phyloP scores from a whole-genome alignment of 192 early-diverging fungal species.

The Coemansia reversa region DNA sequence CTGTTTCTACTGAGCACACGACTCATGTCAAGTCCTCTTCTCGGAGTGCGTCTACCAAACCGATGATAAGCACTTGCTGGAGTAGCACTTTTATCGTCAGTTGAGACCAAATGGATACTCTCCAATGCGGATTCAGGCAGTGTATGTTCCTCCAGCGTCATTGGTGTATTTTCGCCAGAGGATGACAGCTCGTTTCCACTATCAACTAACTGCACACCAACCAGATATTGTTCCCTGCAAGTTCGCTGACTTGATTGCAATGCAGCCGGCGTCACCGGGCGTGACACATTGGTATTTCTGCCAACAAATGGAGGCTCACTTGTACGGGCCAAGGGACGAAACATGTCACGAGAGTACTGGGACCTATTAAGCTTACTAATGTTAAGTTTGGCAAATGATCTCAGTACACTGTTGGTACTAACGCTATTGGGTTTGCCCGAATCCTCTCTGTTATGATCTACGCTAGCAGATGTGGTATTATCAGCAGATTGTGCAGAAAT shows the following conservation, averaged over 20 bases:
- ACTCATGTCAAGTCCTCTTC: neutral
- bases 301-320: neutral
- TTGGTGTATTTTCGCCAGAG: neutral
- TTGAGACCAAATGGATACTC: constrained; percentile 8
- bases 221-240: neutral
- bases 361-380: constrained; percentile 22
- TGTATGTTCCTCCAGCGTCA: neutral
- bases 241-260: neutral
- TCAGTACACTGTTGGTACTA: constrained; percentile 14
- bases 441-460: constrained; percentile 8
- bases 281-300: neutral
- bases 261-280: neutral
- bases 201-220: constrained; percentile 22
- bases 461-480: neutral
- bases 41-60: neutral
- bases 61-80: neutral
- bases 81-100: neutral
- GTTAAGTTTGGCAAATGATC: constrained; percentile 29
- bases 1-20: neutral
- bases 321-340: constrained; percentile 8
- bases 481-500: neutral
- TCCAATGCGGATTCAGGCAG: constrained; percentile 16
- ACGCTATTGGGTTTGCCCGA: constrained; percentile 18
- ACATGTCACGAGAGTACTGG: constrained; percentile 4
- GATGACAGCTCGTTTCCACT: constrained; percentile 7